Evolutionary conservation across 2,329 filamentous ascomycete species (phyloP).

Genomic region (Aspergillus unguis): DNA sequence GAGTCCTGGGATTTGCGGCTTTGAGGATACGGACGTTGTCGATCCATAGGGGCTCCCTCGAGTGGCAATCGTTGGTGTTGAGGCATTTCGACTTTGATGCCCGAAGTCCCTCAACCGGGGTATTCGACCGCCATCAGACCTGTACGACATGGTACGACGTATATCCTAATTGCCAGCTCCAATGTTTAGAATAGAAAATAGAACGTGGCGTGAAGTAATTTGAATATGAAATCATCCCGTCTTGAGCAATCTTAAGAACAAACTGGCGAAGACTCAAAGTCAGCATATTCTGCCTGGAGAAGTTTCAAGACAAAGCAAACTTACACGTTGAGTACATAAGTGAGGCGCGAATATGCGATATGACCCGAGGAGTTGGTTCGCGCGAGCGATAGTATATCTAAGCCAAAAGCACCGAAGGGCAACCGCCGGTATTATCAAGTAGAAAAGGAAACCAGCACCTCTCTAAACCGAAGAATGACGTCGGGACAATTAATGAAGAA

Average conservation of each 20-base stretch:
- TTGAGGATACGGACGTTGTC: constrained; percentile 20
- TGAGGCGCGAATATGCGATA: not conserved
- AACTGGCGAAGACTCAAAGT: constrained; percentile 8
- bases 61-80: constrained; percentile 22
- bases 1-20: constrained; percentile 28
- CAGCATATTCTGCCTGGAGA: constrained; percentile 3
- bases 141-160: constrained; percentile 38
- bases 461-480: constrained; percentile 9
- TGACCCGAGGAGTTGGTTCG: not conserved
- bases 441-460: constrained; percentile 2
- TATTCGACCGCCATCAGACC: constrained; percentile 30
- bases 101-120: constrained; percentile 27
- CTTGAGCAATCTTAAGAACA: constrained; percentile 1
- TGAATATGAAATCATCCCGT: constrained; percentile 32
- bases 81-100: constrained; percentile 23
- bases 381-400: constrained; percentile 13
- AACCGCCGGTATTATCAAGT: constrained; percentile 6
- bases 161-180: constrained; percentile 24
- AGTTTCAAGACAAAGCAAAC: not conserved
- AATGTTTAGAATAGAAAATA: constrained; percentile 28
- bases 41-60: constrained; percentile 14
- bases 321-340: constrained; percentile 7
- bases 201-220: constrained; percentile 21
- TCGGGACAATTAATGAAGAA: constrained; percentile 1
- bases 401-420: constrained; percentile 3